These are phyloP conservation scores for Wallacemonas rigidus DNA, from an alignment of 208 protist genomes.

Conservation along the genomic window DNA sequence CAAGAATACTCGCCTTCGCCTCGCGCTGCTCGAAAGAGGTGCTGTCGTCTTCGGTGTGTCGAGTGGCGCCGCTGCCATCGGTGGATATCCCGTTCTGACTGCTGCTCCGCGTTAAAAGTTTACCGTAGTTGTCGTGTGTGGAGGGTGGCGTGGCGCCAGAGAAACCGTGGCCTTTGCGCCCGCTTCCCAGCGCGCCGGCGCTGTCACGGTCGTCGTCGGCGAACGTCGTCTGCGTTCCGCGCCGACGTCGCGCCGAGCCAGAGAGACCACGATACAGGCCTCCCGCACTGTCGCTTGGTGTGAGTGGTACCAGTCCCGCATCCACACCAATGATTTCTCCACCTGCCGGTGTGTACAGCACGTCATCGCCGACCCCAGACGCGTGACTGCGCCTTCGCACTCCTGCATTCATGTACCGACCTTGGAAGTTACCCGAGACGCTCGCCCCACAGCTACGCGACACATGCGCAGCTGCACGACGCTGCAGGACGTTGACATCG, in stretches of 20 bases:
- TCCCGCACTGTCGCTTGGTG: background rate
- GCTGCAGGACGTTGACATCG: slow-evolving; percentile 8
- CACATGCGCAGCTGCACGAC: slow-evolving; percentile 1
- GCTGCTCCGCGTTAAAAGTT: background rate
- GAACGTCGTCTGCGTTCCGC: slow-evolving; percentile 7
- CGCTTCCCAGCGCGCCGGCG: background rate
- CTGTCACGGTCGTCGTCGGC: background rate
- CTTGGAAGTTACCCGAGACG: slow-evolving; percentile 14
- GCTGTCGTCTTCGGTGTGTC: background rate
- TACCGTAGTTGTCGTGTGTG: background rate
- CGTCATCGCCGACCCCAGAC: background rate
- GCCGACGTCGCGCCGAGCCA: background rate
- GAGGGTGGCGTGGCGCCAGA: too few species aligned
- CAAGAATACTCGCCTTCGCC: slow-evolving; percentile 8
- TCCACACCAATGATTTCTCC: background rate
- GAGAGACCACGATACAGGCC: background rate
- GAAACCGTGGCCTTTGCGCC: background rate
- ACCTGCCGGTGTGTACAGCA: background rate
- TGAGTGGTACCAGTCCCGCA: background rate
- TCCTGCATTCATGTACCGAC: slow-evolving; percentile 12
- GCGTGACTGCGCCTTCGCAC: background rate
- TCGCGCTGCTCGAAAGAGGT: background rate
- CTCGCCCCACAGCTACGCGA: slow-evolving; percentile 6
- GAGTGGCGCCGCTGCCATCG: background rate
- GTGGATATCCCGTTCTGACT: slow-evolving; percentile 10